A percentile compares a stretch with the other conserved stretches of the same genome.
Evolutionary conservation across 805 yeast genomes (phyloP).

Genomic region (Saccharomyces paradoxus): DNA sequence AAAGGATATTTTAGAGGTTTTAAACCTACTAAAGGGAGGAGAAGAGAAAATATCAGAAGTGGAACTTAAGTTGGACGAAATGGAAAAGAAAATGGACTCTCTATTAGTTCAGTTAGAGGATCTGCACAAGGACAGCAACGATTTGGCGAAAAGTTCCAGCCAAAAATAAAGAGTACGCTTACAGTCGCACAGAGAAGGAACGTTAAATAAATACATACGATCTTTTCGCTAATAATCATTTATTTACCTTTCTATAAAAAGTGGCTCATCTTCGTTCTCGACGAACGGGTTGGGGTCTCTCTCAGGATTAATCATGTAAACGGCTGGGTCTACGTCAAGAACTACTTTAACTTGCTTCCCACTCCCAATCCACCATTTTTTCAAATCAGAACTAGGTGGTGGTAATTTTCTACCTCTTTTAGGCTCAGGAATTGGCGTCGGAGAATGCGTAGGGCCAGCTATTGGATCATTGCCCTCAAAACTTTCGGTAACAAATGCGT

Average conservation of each 20-base stretch:
- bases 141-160: not conserved
- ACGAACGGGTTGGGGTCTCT: slow-evolving; percentile 68
- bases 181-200: not conserved
- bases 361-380: slow-evolving; percentile 89
- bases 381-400: slow-evolving; percentile 76
- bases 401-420: slow-evolving; percentile 43
- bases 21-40: slow-evolving; percentile 56
- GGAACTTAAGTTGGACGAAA: slow-evolving; percentile 55
- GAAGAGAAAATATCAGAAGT: slow-evolving; percentile 55
- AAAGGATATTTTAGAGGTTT: slow-evolving; percentile 44
- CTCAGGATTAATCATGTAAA: slow-evolving; percentile 57
- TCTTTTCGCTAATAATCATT: not conserved
- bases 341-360: slow-evolving; percentile 66
- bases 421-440: slow-evolving; percentile 8
- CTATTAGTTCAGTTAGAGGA: slow-evolving; percentile 42
- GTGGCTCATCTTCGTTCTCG: slow-evolving; percentile 37
- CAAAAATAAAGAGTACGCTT: not conserved
- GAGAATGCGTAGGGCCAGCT: slow-evolving; percentile 10
- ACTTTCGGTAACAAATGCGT: slow-evolving; percentile 23
- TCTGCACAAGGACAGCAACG: slow-evolving; percentile 3
- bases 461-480: slow-evolving; percentile 25
- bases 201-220: not conserved
- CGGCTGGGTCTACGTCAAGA: slow-evolving; percentile 34
- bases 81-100: slow-evolving; percentile 57
- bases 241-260: slow-evolving; percentile 13